These are phyloP conservation scores for Parasitella parasitica DNA, from an alignment of 371 early-diverging fungal genomes.

Conservation along the genomic window DNA sequence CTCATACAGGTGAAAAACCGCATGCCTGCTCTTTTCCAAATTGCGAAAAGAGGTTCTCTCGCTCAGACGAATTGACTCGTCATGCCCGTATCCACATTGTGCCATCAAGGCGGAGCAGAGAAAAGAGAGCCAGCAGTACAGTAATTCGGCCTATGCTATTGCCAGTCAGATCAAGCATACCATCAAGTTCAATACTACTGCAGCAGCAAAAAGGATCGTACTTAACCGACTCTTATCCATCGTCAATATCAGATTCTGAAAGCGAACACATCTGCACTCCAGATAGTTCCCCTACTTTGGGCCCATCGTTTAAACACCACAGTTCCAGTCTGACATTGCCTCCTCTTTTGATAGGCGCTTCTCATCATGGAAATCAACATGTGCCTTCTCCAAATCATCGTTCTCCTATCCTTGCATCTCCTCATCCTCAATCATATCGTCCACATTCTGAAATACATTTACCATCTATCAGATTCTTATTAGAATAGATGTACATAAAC, in stretches of 20 bases:
- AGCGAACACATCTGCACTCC: conserved; percentile 19
- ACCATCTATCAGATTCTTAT: conserved; percentile 12
- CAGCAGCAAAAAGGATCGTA: not conserved
- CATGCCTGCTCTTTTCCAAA: conserved; percentile 67
- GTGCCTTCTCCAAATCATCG: not conserved
- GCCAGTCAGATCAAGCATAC: not conserved
- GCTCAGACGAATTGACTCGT: conserved; percentile 81
- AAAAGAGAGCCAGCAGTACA: not conserved
- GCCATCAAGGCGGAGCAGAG: not conserved
- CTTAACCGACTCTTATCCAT: not conserved
- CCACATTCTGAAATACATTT: conserved; percentile 3
- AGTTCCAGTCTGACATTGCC: conserved; percentile 11
- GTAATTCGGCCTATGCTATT: not conserved
- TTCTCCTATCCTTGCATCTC: not conserved
- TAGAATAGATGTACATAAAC: conserved; percentile 1
- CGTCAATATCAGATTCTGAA: conserved; percentile 16
- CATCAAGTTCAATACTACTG: not conserved
- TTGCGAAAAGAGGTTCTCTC: conserved; percentile 80
- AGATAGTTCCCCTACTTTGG: conserved; percentile 11
- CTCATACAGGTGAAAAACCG: conserved; percentile 88
- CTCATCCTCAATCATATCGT: not conserved
- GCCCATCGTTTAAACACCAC: not conserved
- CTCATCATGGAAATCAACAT: not conserved
- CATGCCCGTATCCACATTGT: conserved; percentile 67
- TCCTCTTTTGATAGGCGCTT: conserved; percentile 6